Conservation (phyloP, 371 early-diverging fungal species). For the Mucor plumbeus region DNA sequence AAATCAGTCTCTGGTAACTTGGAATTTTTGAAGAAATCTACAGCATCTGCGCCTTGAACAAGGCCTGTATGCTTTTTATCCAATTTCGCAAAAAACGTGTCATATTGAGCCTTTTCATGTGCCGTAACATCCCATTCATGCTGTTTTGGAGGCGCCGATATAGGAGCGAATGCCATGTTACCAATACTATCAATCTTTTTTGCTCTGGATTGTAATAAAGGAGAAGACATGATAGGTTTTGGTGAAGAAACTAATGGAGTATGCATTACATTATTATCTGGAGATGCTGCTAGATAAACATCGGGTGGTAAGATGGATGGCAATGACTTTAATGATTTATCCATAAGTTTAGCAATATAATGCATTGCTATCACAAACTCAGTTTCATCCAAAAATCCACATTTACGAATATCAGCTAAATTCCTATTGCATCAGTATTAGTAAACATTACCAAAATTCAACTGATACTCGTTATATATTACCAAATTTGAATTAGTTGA, state of each 20-base stretch:
- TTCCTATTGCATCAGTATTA: constrained; percentile 25
- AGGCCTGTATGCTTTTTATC: constrained; percentile 52
- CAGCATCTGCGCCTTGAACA: constrained; percentile 69
- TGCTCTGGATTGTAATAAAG: constrained; percentile 22
- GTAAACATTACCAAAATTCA: background rate
- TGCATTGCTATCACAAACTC: constrained; percentile 81
- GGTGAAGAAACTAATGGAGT: constrained; percentile 6
- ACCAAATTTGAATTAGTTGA: constrained; percentile 36
- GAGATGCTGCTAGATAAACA: constrained; percentile 22
- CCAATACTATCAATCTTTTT: constrained; percentile 46
- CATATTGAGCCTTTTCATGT: constrained; percentile 73
- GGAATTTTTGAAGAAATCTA: constrained; percentile 86
- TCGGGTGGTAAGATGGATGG: constrained; percentile 24
- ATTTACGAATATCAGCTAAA: constrained; percentile 66
- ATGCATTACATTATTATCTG: background rate
- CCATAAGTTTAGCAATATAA: constrained; percentile 72
- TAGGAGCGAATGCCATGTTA: constrained; percentile 41
- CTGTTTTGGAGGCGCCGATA: constrained; percentile 10
- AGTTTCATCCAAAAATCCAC: constrained; percentile 62
- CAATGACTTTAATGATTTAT: constrained; percentile 47
- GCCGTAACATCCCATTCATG: constrained; percentile 72
- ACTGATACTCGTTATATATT: background rate
- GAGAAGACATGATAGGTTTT: constrained; percentile 28
- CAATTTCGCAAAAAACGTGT: constrained; percentile 72
- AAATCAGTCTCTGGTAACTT: constrained; percentile 76